A percentile compares a stretch with the other conserved stretches of the same genome.
Evolutionary conservation across 345 rosid species (phyloP).

Genomic region (Erucastrum elatum): DNA sequence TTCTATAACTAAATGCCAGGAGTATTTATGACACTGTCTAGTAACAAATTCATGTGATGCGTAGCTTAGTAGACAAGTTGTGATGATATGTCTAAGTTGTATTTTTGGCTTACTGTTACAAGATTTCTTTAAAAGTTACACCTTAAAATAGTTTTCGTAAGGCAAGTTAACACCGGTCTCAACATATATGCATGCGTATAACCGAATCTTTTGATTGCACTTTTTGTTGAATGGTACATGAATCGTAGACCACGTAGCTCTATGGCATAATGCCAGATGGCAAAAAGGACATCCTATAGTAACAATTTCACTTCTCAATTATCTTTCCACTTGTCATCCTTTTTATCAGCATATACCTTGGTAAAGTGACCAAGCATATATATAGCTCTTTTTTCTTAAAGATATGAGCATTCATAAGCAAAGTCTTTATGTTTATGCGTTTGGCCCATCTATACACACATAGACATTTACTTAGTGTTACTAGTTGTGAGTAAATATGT

Average conservation of each 20-base stretch:
- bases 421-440: background rate
- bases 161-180: too few species aligned
- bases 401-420: constrained; percentile 8
- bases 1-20: background rate
- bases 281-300: constrained; percentile 4
- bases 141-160: too few species aligned
- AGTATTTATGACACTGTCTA: background rate
- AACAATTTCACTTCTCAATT: background rate
- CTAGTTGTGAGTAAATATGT: background rate
- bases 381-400: constrained; percentile 10
- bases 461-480: background rate
- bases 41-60: background rate
- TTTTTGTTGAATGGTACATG: background rate
- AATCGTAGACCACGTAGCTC: background rate
- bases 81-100: too few species aligned
- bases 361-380: constrained; percentile 4
- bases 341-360: constrained; percentile 23
- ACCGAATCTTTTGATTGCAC: too few species aligned
- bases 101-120: too few species aligned
- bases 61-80: background rate
- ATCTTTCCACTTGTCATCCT: constrained; percentile 10
- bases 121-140: too few species aligned
- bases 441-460: background rate
- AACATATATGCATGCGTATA: too few species aligned
- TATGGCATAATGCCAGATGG: background rate